These are phyloP conservation scores for Aspergillus egyptiacus DNA, from an alignment of 495 filamentous ascomycete genomes.

Conservation along the genomic window DNA sequence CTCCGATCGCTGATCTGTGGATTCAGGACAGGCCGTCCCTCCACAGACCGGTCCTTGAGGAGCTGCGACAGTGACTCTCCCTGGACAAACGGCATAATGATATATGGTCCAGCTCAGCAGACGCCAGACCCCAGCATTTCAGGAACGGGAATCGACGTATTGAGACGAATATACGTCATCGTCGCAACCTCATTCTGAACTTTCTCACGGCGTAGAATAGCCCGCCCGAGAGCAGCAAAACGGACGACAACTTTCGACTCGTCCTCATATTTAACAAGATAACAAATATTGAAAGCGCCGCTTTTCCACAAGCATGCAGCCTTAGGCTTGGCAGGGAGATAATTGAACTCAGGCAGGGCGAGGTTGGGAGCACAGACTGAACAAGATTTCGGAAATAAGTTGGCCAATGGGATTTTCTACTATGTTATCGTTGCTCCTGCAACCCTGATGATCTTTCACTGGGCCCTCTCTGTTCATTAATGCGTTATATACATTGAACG, in stretches of 20 bases:
- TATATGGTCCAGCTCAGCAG: conserved; percentile 3
- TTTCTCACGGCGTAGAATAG: conserved; percentile 13
- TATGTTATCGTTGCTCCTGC: no score
- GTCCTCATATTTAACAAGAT: no score
- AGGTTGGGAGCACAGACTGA: no score
- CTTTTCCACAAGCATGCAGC: neutral
- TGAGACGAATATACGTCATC: conserved; percentile 8
- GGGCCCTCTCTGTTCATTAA: no score
- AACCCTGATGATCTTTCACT: no score
- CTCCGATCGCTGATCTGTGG: conserved; percentile 2
- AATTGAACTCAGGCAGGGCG: no score
- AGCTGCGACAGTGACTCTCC: neutral
- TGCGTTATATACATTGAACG: no score
- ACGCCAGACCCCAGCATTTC: conserved; percentile 3
- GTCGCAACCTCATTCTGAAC: conserved; percentile 11
- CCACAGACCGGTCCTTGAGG: conserved; percentile 2
- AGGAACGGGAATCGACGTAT: conserved; percentile 2
- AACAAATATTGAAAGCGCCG: no score
- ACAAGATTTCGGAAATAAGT: no score
- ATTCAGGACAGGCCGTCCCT: conserved; percentile 2
- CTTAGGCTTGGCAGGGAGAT: neutral
- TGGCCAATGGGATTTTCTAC: no score
- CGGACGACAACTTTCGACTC: no score
- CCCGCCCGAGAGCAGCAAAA: no score
- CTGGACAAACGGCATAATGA: conserved; percentile 5